Base-by-base conservation (phyloP, 495 filamentous ascomycete species). In the Daldinia childiae region DNA sequence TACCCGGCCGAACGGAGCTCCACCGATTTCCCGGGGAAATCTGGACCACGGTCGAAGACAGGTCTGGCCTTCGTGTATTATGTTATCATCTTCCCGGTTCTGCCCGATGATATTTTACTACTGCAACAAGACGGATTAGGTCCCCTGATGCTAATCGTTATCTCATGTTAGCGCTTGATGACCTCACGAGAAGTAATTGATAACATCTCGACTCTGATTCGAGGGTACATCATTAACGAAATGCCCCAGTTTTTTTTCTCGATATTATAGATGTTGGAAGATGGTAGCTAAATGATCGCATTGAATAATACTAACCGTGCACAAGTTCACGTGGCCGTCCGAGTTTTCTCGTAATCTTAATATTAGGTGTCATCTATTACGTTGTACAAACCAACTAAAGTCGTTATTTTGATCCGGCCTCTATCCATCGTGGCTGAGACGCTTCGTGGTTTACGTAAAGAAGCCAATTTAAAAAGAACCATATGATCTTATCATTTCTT, bases 1-100 rank as follows among this genome's bases (percentile, higher is more conserved):
- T 62, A 26, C 56, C 65, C 66, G 71, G 71, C 66, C 58, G 62
- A 69, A 59, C 71, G 71, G 66, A 69, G 71, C 38, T 24, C 66
- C 58, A 59, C 62, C 59, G 32, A 9, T 62, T 54, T 69, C 30
- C 62, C 62, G 66, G 71, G 71, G 54, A 62, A 73, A 58, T 69
- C 71, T 73, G 58, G 71, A 66, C 60, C 64, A 11, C 26, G 41
- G 50, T 68, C 65, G 55, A 62, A 39, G 51, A 54, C 41, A 15
- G 59, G 65, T 62, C 65, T 65, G 50, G 52, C 51, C 27, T 30
- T 59, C 14, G 21, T 38, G 39, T 54, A 69, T 66, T 54, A 54
- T 30, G 27, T 48, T 69, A 69, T 69, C 62, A 60, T 26, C 34
- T 58, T 48, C 62, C 71, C 71, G 71, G 30, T 66, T 66, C 38